Percentiles rank a stretch among this genome's conserved stretches.
These are phyloP conservation scores for Sporothrix phasma DNA, from an alignment of 2,329 filamentous ascomycete genomes.

Conservation along the genomic window DNA sequence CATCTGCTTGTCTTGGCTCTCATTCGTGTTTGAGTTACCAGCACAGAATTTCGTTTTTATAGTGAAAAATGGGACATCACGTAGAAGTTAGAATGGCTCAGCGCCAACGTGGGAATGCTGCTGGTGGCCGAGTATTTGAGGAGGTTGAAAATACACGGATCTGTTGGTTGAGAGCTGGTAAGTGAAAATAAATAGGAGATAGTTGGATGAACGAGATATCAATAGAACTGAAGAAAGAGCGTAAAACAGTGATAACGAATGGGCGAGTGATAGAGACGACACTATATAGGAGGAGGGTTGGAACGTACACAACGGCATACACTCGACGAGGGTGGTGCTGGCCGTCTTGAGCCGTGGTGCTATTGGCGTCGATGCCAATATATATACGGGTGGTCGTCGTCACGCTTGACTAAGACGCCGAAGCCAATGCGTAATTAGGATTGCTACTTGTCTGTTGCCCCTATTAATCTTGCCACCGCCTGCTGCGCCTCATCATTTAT, in stretches of 20 bases:
- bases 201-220: no score
- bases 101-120: no score
- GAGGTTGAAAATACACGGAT: no score
- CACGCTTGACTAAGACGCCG: constrained; percentile 30
- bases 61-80: constrained; percentile 32
- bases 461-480: constrained; percentile 25
- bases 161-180: no score
- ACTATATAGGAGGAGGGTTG: neutral
- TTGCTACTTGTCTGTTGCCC: constrained; percentile 29
- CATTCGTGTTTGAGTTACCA: constrained; percentile 24
- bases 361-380: constrained; percentile 23
- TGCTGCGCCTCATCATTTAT: constrained; percentile 26
- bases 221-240: no score
- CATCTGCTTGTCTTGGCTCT: constrained; percentile 22
- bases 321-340: constrained; percentile 35
- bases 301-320: constrained; percentile 30
- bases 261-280: no score
- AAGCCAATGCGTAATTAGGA: constrained; percentile 32
- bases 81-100: no score
- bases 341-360: constrained; percentile 24
- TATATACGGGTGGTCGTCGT: constrained; percentile 33
- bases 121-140: no score
- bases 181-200: no score
- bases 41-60: constrained; percentile 26
- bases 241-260: no score